Conservation (phyloP, 257 asterid species). For the Solanum dulcamara region DNA sequence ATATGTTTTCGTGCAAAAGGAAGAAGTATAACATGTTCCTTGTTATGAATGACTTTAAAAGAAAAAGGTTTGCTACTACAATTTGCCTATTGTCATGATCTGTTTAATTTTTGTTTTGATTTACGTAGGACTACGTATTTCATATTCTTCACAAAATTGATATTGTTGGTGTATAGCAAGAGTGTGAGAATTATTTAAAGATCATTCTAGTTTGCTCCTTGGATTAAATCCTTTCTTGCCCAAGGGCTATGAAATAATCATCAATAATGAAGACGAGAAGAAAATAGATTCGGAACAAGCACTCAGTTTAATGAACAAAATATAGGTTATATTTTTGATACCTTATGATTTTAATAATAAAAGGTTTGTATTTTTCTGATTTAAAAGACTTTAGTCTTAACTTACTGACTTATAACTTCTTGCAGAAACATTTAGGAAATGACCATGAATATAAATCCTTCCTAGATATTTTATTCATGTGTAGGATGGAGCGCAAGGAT, state of each 20-base stretch:
- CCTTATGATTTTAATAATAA: neutral
- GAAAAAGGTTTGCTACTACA: slow-evolving; percentile 57
- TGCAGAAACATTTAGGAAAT: slow-evolving; percentile 73
- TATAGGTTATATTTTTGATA: slow-evolving; percentile 44
- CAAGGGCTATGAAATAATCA: neutral
- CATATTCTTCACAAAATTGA: neutral
- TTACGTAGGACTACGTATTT: neutral
- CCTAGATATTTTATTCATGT: slow-evolving; percentile 88
- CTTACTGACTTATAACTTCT: neutral
- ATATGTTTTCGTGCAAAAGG: slow-evolving; percentile 7
- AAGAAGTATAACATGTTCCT: slow-evolving; percentile 84
- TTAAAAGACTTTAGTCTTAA: neutral
- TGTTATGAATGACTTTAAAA: slow-evolving; percentile 89
- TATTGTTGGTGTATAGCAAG: neutral
- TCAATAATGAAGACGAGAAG: slow-evolving; percentile 44
- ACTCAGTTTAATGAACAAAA: slow-evolving; percentile 71
- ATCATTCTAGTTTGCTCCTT: neutral
- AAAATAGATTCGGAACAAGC: slow-evolving; percentile 84
- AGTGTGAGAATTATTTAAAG: neutral
- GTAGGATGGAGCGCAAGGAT: slow-evolving; percentile 82
- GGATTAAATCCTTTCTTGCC: neutral
- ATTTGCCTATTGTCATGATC: slow-evolving; percentile 6
- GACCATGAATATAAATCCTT: slow-evolving; percentile 45
- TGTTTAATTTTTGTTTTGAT: slow-evolving; percentile 5
- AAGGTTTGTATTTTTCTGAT: neutral